These are phyloP conservation scores for Turnera subulata DNA, from an alignment of 345 rosid genomes.

Conservation along the genomic window DNA sequence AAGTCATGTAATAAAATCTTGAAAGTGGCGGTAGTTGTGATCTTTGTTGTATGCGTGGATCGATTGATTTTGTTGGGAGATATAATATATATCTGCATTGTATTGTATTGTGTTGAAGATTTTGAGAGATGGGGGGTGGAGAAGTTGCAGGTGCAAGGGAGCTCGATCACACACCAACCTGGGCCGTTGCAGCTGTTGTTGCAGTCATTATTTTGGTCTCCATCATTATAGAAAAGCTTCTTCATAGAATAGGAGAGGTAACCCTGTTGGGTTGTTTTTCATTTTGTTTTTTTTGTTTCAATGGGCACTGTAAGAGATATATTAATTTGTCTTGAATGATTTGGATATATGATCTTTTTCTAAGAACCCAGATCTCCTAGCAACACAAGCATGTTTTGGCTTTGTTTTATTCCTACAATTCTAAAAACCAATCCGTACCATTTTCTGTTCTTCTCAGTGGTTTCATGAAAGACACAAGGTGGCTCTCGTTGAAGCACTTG, in stretches of 20 bases:
- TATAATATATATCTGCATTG: background rate
- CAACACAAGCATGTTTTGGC: background rate
- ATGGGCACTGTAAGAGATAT: background rate
- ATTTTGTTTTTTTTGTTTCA: background rate
- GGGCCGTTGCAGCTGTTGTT: conserved; percentile 87
- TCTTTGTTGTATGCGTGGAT: background rate
- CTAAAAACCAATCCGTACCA: too few species aligned
- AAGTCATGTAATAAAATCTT: background rate
- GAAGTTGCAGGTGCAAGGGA: conserved; percentile 42
- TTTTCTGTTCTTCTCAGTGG: conserved; percentile 27
- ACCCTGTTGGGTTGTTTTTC: background rate
- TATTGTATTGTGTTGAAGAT: background rate
- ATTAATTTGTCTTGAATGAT: background rate
- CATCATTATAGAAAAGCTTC: conserved; percentile 54
- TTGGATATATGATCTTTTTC: background rate
- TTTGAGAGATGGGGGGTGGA: conserved; percentile 43
- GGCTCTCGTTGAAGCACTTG: conserved; percentile 79
- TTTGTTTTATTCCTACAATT: too few species aligned
- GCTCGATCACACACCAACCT: conserved; percentile 91
- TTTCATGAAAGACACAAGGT: conserved; percentile 47
- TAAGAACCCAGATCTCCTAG: background rate
- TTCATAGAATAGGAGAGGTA: conserved; percentile 61
- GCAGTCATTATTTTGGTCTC: conserved; percentile 64
- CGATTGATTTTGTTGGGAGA: background rate
- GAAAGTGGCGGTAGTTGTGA: background rate